A percentile compares a stretch with the other conserved stretches of the same genome.
These are phyloP conservation scores for Artomyces pyxidatus DNA, from an alignment of 768 basidiomycete genomes.

Conservation along the genomic window DNA sequence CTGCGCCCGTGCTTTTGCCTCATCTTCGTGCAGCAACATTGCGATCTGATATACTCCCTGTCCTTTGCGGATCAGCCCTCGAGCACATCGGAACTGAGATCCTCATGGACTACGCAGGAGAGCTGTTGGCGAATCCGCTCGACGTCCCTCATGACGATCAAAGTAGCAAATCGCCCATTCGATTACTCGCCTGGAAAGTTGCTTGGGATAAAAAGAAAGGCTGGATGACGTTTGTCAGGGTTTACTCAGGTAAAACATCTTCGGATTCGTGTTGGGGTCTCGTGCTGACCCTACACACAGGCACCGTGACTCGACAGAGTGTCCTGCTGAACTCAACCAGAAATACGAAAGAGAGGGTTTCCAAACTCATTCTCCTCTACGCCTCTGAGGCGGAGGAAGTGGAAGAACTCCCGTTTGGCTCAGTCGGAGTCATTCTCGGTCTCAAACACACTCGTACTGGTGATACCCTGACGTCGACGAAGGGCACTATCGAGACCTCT, in stretches of 20 bases:
- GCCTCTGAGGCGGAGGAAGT: conserved; percentile 73
- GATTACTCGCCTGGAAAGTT: conserved; percentile 82
- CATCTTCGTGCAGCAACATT: conserved; percentile 65
- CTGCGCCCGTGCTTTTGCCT: conserved; percentile 42
- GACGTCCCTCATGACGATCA: conserved; percentile 49
- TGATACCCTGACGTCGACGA: conserved; percentile 65
- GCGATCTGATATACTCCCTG: conserved; percentile 59
- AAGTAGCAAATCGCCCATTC: conserved; percentile 40
- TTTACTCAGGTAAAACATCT: conserved; percentile 68
- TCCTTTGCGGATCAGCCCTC: conserved; percentile 77
- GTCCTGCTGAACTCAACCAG: conserved; percentile 56
- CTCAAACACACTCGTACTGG: conserved; percentile 81
- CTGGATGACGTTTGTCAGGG: conserved; percentile 90
- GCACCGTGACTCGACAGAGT: conserved; percentile 58
- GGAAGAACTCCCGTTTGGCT: conserved; percentile 70
- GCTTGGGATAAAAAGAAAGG: conserved; percentile 75
- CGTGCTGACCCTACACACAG: conserved; percentile 27
- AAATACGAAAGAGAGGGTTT: conserved; percentile 62
- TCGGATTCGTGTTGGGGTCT: conserved; percentile 1
- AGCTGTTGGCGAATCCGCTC: conserved; percentile 68
- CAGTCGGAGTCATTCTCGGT: conserved; percentile 79
- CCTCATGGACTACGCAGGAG: conserved; percentile 75
- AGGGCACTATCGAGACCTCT: conserved; percentile 28
- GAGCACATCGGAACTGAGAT: conserved; percentile 76
- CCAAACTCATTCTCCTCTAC: conserved; percentile 72